Evolutionary conservation across 169 alveolate species (phyloP).

Genomic region (Besnoitia besnoiti): DNA sequence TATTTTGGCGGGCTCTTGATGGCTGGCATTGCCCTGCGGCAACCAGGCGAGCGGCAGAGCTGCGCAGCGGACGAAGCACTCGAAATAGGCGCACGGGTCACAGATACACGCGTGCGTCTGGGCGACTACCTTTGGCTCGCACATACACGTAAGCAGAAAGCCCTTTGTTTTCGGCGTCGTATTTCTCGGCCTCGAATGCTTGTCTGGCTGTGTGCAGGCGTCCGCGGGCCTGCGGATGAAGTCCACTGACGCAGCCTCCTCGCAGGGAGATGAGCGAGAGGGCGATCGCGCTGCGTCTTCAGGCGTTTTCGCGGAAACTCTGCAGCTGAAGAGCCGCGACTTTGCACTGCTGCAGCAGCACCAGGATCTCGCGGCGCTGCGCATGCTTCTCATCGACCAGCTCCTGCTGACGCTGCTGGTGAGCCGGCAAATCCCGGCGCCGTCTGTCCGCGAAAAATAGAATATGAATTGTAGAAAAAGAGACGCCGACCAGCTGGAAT

Average conservation of each 20-base stretch:
- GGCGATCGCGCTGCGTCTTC: not conserved
- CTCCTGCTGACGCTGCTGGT: slow-evolving; percentile 6
- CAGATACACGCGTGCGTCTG: no score
- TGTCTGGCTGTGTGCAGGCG: not conserved
- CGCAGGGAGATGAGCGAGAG: not conserved
- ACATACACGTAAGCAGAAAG: no score
- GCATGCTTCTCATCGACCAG: not conserved
- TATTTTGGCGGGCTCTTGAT: no score
- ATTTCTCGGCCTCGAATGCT: not conserved
- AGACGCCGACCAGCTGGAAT: no score
- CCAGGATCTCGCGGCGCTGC: not conserved
- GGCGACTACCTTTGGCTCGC: no score
- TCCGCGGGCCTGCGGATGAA: not conserved
- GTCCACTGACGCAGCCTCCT: not conserved
- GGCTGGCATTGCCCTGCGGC: no score
- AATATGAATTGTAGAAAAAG: no score
- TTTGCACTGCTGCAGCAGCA: not conserved
- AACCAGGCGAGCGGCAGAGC: no score
- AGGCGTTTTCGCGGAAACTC: not conserved
- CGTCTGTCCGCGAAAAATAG: no score
- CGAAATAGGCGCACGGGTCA: no score
- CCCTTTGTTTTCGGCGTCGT: not conserved
- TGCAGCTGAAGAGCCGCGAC: not conserved
- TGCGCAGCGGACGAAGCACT: no score
- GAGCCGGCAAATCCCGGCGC: no score